Evolutionary conservation across 768 basidiomycete genomes (phyloP), one percentile per base, ranked within the genome.

Genomic region (Postia placenta): DNA sequence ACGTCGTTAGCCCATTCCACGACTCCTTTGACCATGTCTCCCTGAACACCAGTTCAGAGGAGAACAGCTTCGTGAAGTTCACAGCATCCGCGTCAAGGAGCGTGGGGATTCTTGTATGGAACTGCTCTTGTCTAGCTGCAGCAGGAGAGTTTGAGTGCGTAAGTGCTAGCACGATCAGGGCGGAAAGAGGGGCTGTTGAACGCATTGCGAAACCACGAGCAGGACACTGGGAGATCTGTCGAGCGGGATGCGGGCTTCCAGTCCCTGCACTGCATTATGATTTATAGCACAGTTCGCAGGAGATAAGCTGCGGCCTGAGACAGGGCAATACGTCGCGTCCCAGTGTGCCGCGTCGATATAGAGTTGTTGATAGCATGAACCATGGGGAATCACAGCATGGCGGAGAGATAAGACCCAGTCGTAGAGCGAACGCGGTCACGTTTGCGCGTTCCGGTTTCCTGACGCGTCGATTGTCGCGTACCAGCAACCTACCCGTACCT

Each of bases 1-100:
- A 66, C 5, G 56, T 64, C 11, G 61, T 62, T 35, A 66, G 43
- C 2, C 64, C 64, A 50, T 65, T 56, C 60, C 59, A 64, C 5
- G 58, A 33, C 19, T 50, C 43, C 19, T 56, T 43, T 26, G 49
- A 36, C 56, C 56, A 57, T n/a, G 48, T 28, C 24, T 40, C 30
- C 30, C 36, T 28, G 28, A 28, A 23, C 30, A 41, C n/a, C 14
- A 26, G 19, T n/a, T 48, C 47, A 12, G 38, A 17, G 14, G 47
- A 7, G 26, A 48, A 48, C 20, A 48, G n/a, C 26, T 48, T 14
- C 4, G 47, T 48, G 27, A 40, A 41, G 40, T 48, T 48, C 27
- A 38, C 47, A 4, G 22, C 37, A 22, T 42, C 24, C 6, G 6
- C 37, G 14, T 3, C 19, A 2, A 19, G 7, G 4, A 39, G 25